Evolutionary conservation across 768 basidiomycete genomes (phyloP).

Genomic region (Paxillus involutus): DNA sequence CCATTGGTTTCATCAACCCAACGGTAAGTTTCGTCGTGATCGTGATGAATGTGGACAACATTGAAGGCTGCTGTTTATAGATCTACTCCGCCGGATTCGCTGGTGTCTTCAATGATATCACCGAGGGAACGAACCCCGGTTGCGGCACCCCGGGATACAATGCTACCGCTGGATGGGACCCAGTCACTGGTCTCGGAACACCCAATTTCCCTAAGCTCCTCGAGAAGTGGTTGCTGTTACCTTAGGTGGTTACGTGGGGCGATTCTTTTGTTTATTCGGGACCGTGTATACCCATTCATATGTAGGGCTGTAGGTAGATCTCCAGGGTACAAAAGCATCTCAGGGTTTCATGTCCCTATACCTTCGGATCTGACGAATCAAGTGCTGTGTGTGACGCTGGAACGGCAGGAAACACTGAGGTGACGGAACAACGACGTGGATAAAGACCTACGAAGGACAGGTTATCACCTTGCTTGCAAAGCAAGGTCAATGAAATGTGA

Average conservation of each 20-base stretch:
- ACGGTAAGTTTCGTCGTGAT: slow-evolving; percentile 22
- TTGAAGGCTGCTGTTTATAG: slow-evolving; percentile 21
- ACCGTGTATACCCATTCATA: too few species aligned
- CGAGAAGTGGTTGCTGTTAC: background rate
- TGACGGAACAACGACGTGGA: too few species aligned
- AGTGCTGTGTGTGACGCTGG: too few species aligned
- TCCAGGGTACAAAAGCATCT: too few species aligned
- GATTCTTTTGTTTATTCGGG: background rate
- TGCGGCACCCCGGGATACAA: slow-evolving; percentile 42
- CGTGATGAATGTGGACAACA: slow-evolving; percentile 21
- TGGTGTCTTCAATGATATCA: slow-evolving; percentile 50
- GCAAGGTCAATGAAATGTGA: too few species aligned
- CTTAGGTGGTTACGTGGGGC: background rate
- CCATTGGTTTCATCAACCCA: slow-evolving; percentile 47
- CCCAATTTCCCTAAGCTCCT: slow-evolving; percentile 37
- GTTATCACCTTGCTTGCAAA: too few species aligned
- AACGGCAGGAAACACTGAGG: too few species aligned
- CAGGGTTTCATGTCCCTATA: too few species aligned
- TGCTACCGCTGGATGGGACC: slow-evolving; percentile 38
- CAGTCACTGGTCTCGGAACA: slow-evolving; percentile 49
- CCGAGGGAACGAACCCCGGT: slow-evolving; percentile 42
- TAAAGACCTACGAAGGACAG: too few species aligned
- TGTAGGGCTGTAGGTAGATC: background rate
- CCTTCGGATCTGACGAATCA: too few species aligned
- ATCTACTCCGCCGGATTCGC: slow-evolving; percentile 44